These are phyloP conservation scores for Extremus antarcticus DNA, from an alignment of 495 filamentous ascomycete genomes.

Conservation along the genomic window DNA sequence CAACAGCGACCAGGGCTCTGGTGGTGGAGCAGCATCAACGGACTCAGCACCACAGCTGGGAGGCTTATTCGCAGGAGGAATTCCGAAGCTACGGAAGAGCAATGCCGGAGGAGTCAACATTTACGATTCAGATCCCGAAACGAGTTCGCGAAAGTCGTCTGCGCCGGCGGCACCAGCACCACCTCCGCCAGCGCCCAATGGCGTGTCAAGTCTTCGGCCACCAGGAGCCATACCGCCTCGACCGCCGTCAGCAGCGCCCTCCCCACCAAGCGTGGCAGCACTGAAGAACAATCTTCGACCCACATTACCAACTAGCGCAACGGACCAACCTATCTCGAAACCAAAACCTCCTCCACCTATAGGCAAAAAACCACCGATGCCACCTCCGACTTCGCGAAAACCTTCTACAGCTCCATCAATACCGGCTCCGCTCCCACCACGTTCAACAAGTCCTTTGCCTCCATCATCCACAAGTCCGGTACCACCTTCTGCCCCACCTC, in stretches of 20 bases:
- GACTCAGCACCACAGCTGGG: slow-evolving; percentile 65
- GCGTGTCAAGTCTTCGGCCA: slow-evolving; percentile 48
- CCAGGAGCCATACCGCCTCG: slow-evolving; percentile 52
- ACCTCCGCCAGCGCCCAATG: slow-evolving; percentile 32
- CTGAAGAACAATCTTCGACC: slow-evolving; percentile 31
- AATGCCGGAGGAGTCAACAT: slow-evolving; percentile 74
- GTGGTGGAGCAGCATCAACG: slow-evolving; percentile 35
- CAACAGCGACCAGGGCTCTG: slow-evolving; percentile 59
- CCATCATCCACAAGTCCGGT: slow-evolving; percentile 39
- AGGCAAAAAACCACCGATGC: slow-evolving; percentile 35
- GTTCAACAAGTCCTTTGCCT: slow-evolving; percentile 37
- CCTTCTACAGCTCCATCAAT: slow-evolving; percentile 32
- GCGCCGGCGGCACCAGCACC: slow-evolving; percentile 19
- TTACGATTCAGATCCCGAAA: slow-evolving; percentile 71
- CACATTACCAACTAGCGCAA: slow-evolving; percentile 22
- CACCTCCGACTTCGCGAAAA: slow-evolving; percentile 46
- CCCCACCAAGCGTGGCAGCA: slow-evolving; percentile 28
- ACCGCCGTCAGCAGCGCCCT: slow-evolving; percentile 56
- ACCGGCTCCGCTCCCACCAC: slow-evolving; percentile 26
- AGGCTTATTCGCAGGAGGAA: slow-evolving; percentile 86
- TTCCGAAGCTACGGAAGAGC: slow-evolving; percentile 85
- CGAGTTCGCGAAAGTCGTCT: slow-evolving; percentile 14
- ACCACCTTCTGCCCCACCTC: slow-evolving; percentile 54
- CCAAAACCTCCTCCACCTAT: slow-evolving; percentile 35
- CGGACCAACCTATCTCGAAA: slow-evolving; percentile 23